Conservation (phyloP, 257 asterid genomes). For the Ajuga chamaepitys region DNA sequence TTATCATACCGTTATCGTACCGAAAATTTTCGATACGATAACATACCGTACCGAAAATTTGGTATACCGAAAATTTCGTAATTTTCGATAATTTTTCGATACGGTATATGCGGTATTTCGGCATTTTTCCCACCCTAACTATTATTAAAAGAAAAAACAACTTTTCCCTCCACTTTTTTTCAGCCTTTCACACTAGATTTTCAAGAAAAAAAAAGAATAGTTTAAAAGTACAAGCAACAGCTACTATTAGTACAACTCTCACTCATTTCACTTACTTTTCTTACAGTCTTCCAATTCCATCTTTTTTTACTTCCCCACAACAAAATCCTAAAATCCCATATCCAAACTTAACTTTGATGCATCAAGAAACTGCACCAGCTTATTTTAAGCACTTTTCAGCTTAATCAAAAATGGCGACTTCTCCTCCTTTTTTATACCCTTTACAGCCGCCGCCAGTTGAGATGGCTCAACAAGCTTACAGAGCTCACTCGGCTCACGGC, state of each 20-base stretch:
- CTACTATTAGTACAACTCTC: neutral
- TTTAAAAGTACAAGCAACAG: slow-evolving; percentile 3
- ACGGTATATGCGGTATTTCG: too few species aligned
- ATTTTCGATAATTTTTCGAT: too few species aligned
- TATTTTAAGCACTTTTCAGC: neutral
- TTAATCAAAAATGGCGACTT: slow-evolving; percentile 30
- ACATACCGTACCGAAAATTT: too few species aligned
- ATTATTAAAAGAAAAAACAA: neutral
- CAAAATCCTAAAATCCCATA: neutral
- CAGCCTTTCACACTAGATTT: slow-evolving; percentile 4
- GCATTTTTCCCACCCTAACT: too few species aligned
- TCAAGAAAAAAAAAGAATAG: neutral
- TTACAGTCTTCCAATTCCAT: neutral
- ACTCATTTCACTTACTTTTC: neutral
- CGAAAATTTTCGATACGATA: too few species aligned
- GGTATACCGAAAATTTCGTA: too few species aligned
- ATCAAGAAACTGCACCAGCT: slow-evolving; percentile 11
- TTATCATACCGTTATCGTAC: too few species aligned
- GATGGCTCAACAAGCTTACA: slow-evolving; percentile 46
- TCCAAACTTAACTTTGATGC: neutral
- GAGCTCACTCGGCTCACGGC: slow-evolving; percentile 51
- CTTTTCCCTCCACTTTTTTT: slow-evolving; percentile 12
- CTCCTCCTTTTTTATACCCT: slow-evolving; percentile 37
- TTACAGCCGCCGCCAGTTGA: slow-evolving; percentile 47
- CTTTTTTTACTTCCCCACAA: neutral